Percentiles rank a stretch among this genome's conserved stretches.
These are phyloP conservation scores for Wickerhamomyces mucosus DNA, from an alignment of 805 yeast species.

Conservation along the genomic window DNA sequence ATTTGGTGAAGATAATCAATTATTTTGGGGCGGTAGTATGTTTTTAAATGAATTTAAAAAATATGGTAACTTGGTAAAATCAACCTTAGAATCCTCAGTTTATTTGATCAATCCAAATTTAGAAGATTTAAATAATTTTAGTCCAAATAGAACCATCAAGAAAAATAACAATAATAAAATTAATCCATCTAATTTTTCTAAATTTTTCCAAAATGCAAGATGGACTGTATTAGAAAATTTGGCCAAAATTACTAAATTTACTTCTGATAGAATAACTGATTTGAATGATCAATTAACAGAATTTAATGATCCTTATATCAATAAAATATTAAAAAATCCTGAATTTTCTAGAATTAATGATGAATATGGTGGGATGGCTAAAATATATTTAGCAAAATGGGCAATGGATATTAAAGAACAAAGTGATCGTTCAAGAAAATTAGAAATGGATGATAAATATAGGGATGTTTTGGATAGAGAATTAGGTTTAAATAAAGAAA, in stretches of 20 bases:
- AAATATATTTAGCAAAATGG: constrained; percentile 92
- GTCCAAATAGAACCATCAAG: constrained; percentile 14
- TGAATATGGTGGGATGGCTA: constrained; percentile 80
- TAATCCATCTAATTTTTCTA: constrained; percentile 25
- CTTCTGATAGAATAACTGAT: constrained; percentile 54
- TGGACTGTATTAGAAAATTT: constrained; percentile 83
- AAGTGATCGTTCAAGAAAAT: constrained; percentile 51
- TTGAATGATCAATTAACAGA: constrained; percentile 49
- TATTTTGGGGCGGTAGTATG: constrained; percentile 91
- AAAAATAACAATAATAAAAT: constrained; percentile 7
- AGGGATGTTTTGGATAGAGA: constrained; percentile 46
- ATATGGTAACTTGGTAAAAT: constrained; percentile 53
- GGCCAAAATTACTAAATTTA: constrained; percentile 54
- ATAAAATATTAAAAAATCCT: constrained; percentile 57
- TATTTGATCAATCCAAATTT: constrained; percentile 68
- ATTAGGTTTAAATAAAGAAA: constrained; percentile 46
- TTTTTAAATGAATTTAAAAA: constrained; percentile 47
- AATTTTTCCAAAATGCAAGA: constrained; percentile 56
- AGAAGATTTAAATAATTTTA: constrained; percentile 31
- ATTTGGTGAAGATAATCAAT: constrained; percentile 42
- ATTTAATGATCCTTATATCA: constrained; percentile 29
- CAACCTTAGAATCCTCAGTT: constrained; percentile 64
- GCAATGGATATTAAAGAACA: constrained; percentile 90
- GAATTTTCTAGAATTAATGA: constrained; percentile 75
- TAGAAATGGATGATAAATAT: constrained; percentile 52